Evolutionary conservation across 2,329 filamentous ascomycete genomes (phyloP).

Genomic region (Zopfia rhizophila): DNA sequence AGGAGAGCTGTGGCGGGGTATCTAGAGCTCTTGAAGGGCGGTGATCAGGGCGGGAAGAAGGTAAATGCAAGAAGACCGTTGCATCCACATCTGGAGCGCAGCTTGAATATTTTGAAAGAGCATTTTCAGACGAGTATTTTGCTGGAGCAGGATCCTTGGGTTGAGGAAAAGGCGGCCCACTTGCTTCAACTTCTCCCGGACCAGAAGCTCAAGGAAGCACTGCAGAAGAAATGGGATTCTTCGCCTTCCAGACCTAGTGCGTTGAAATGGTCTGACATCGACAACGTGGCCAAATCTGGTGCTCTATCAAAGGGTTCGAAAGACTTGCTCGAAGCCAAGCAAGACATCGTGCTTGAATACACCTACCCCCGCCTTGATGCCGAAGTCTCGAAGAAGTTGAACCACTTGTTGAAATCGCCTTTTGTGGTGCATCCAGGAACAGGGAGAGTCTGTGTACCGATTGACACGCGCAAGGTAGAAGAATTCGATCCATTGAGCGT

Average conservation of each 20-base stretch:
- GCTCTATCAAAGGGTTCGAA: slow-evolving; percentile 77
- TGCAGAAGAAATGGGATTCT: slow-evolving; percentile 91
- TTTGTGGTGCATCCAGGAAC: slow-evolving; percentile 97
- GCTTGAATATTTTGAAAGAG: slow-evolving; percentile 82
- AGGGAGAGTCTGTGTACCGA: slow-evolving; percentile 93
- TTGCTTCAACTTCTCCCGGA: slow-evolving; percentile 89
- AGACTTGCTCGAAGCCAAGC: slow-evolving; percentile 86
- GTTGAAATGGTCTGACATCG: slow-evolving; percentile 94
- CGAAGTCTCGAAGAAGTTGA: slow-evolving; percentile 96
- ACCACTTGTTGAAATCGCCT: slow-evolving; percentile 96
- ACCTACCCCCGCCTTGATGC: slow-evolving; percentile 97
- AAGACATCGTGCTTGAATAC: slow-evolving; percentile 96
- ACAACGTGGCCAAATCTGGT: slow-evolving; percentile 81
- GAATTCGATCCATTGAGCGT: slow-evolving; percentile 87
- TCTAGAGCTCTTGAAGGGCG: slow-evolving; percentile 88
- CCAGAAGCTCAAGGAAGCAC: slow-evolving; percentile 76
- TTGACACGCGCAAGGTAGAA: slow-evolving; percentile 78
- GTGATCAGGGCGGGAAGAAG: slow-evolving; percentile 84
- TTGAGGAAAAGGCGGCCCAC: slow-evolving; percentile 75
- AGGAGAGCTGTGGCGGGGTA: slow-evolving; percentile 88
- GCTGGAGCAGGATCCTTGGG: slow-evolving; percentile 86
- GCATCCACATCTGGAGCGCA: slow-evolving; percentile 89
- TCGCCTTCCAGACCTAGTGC: slow-evolving; percentile 79
- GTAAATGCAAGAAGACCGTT: slow-evolving; percentile 86
- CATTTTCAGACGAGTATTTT: slow-evolving; percentile 89